These are phyloP conservation scores for Colletotrichum godetiae DNA, from an alignment of 2,329 filamentous ascomycete genomes.

Conservation along the genomic window DNA sequence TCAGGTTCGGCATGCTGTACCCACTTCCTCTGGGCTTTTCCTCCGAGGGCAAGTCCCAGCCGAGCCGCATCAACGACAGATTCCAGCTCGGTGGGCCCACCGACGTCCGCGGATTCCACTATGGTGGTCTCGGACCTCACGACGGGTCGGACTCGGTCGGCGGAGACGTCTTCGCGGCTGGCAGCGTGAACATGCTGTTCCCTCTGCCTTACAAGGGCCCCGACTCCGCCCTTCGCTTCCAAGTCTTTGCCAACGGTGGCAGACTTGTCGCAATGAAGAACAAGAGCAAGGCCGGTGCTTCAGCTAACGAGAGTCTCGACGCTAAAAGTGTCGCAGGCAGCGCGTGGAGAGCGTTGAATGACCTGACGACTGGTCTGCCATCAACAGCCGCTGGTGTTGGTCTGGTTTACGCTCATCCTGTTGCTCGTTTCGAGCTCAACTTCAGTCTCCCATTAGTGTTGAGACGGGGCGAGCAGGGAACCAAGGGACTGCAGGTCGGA, in stretches of 20 bases:
- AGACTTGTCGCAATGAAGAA: slow-evolving; percentile 81
- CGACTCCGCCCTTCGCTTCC: slow-evolving; percentile 86
- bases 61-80: slow-evolving; percentile 90
- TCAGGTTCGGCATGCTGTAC: slow-evolving; percentile 85
- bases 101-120: slow-evolving; percentile 92
- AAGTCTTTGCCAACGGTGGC: slow-evolving; percentile 92
- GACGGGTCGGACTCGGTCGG: slow-evolving; percentile 89
- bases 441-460: slow-evolving; percentile 89
- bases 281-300: slow-evolving; percentile 59
- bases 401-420: slow-evolving; percentile 93
- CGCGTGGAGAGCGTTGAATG: slow-evolving; percentile 71
- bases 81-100: slow-evolving; percentile 96
- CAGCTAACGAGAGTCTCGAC: slow-evolving; percentile 46
- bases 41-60: slow-evolving; percentile 62
- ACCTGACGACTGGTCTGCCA: slow-evolving; percentile 80
- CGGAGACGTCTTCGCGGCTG: slow-evolving; percentile 91
- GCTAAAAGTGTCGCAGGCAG: slow-evolving; percentile 61
- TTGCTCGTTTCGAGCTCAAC: slow-evolving; percentile 94
- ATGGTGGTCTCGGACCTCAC: slow-evolving; percentile 88
- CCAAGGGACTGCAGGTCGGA: slow-evolving; percentile 95
- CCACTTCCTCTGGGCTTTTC: slow-evolving; percentile 77
- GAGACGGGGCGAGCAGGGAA: slow-evolving; percentile 84
- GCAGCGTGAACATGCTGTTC: slow-evolving; percentile 85
- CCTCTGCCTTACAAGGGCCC: slow-evolving; percentile 85
- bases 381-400: slow-evolving; percentile 90